These are phyloP conservation scores for Coniella lustricola DNA, from an alignment of 2,329 filamentous ascomycete genomes.

Conservation along the genomic window DNA sequence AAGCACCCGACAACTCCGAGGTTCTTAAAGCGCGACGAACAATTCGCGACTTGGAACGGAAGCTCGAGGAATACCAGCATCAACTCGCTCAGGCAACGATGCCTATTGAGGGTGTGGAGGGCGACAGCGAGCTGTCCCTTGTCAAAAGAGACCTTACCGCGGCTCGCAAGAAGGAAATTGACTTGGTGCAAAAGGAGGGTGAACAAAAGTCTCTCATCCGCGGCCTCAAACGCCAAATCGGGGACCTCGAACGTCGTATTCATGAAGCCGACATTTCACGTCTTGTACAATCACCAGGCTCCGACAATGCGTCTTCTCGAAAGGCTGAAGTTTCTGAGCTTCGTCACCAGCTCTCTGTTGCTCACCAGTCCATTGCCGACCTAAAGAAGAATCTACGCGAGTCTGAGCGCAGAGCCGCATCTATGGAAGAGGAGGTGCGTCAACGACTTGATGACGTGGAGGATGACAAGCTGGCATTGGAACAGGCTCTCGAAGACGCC, in stretches of 20 bases:
- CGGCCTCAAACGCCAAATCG: conserved; percentile 56
- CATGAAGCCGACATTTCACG: conserved; percentile 56
- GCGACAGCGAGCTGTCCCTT: conserved; percentile 48
- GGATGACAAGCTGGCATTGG: conserved; percentile 50
- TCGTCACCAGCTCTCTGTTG: conserved; percentile 52
- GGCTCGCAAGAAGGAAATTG: conserved; percentile 59
- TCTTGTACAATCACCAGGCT: conserved; percentile 38
- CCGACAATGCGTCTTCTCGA: conserved; percentile 42
- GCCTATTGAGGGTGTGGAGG: conserved; percentile 26
- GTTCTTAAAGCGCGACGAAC: conserved; percentile 53
- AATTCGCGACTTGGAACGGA: conserved; percentile 57
- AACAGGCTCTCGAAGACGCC: conserved; percentile 51
- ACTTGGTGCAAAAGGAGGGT: conserved; percentile 58
- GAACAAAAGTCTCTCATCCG: conserved; percentile 56
- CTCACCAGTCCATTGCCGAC: conserved; percentile 54
- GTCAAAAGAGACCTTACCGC: conserved; percentile 57
- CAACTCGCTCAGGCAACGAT: conserved; percentile 28
- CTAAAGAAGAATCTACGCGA: conserved; percentile 43
- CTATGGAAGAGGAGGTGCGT: conserved; percentile 41
- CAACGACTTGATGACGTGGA: conserved; percentile 49
- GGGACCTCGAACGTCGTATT: conserved; percentile 59
- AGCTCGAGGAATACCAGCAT: conserved; percentile 47
- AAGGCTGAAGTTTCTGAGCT: conserved; percentile 53
- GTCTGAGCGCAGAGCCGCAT: conserved; percentile 38
- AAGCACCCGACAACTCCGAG: conserved; percentile 45